phyloP scores from a whole-genome alignment of 495 filamentous ascomycete genomes.

The Hypoxylon fragiforme region DNA sequence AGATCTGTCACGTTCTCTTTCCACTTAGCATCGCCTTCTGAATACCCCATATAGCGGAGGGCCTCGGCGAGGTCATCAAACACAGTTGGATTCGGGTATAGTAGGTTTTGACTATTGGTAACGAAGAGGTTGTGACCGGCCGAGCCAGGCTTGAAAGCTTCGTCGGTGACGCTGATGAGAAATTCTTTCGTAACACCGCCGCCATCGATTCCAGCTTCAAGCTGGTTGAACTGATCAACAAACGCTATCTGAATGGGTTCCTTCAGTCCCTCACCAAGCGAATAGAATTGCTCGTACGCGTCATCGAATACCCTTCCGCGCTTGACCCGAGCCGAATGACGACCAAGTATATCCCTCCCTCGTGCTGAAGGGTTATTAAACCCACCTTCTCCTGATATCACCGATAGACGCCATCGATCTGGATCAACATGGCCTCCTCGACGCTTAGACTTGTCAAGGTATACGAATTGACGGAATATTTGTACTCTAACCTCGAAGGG shows the following conservation, averaged over 20 bases:
- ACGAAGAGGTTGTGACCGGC: conserved; percentile 63
- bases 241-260: conserved; percentile 98
- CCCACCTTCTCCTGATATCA: conserved; percentile 43
- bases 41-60: conserved; percentile 56
- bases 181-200: conserved; percentile 99
- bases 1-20: conserved; percentile 61
- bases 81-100: conserved; percentile 85
- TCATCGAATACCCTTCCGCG: conserved; percentile 83
- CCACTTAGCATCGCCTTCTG: conserved; percentile 57
- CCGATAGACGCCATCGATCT: conserved; percentile 73
- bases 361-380: conserved; percentile 35
- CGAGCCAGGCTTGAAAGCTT: conserved; percentile 68
- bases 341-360: conserved; percentile 58
- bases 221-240: conserved; percentile 83
- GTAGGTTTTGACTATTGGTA: conserved; percentile 83
- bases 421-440: conserved; percentile 76
- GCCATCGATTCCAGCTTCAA: conserved; percentile 94
- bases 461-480: conserved; percentile 91
- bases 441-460: conserved; percentile 75
- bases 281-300: conserved; percentile 83
- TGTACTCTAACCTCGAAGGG: conserved; percentile 90
- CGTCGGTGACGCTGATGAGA: conserved; percentile 82
- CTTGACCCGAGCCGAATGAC: conserved; percentile 80
- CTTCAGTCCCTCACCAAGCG: conserved; percentile 79
- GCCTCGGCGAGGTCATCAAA: conserved; percentile 71